Percentiles rank a stretch among this genome's conserved stretches.
Conservation (phyloP, 2,329 filamentous ascomycete genomes). For the Paecilomyces sp. region DNA sequence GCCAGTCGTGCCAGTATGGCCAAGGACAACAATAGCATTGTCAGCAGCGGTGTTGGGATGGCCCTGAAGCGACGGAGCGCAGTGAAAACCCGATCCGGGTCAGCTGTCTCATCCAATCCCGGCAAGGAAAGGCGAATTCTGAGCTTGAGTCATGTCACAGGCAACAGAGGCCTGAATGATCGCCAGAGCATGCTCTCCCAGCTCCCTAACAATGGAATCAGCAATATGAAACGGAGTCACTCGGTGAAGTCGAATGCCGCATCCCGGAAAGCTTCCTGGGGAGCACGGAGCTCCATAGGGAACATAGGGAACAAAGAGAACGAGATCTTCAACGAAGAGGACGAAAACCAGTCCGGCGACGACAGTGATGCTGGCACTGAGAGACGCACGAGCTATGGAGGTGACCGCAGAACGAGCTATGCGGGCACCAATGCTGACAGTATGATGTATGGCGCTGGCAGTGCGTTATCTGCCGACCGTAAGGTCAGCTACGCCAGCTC, state of each 20-base stretch:
- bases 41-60: slow-evolving; percentile 38
- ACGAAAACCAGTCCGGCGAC: slow-evolving; percentile 43
- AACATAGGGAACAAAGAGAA: slow-evolving; percentile 57
- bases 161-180: slow-evolving; percentile 47
- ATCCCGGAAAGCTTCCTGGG: slow-evolving; percentile 65
- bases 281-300: slow-evolving; percentile 38
- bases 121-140: slow-evolving; percentile 69
- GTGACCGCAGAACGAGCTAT: slow-evolving; percentile 32
- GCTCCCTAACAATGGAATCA: slow-evolving; percentile 32
- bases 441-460: slow-evolving; percentile 32
- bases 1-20: slow-evolving; percentile 26
- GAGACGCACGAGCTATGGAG: slow-evolving; percentile 34
- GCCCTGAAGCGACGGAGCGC: slow-evolving; percentile 47
- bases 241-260: slow-evolving; percentile 61
- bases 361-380: slow-evolving; percentile 47
- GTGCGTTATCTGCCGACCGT: slow-evolving; percentile 31
- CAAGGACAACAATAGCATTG: slow-evolving; percentile 28
- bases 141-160: slow-evolving; percentile 82
- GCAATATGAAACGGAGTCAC: slow-evolving; percentile 67
- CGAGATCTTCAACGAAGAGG: slow-evolving; percentile 54
- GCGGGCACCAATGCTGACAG: slow-evolving; percentile 36
- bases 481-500: slow-evolving; percentile 35
- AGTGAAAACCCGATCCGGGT: slow-evolving; percentile 28
- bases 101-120: slow-evolving; percentile 41
- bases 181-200: slow-evolving; percentile 22